phyloP scores from a whole-genome alignment of 1,284 basidiomycete species.

The Xerocomus alliaceus region DNA sequence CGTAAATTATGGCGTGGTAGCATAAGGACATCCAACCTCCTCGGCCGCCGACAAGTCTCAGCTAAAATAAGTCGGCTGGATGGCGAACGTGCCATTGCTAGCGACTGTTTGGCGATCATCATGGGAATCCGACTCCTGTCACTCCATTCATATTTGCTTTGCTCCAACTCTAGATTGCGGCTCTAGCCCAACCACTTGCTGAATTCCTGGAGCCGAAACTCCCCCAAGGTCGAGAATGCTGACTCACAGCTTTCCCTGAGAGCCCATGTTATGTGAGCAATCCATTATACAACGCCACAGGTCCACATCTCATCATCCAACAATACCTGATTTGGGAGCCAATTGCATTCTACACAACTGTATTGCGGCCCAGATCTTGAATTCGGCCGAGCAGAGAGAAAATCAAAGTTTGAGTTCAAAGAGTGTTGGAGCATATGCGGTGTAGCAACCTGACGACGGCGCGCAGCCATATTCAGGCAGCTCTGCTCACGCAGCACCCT shows the following conservation, averaged over 20 bases:
- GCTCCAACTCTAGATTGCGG: not conserved
- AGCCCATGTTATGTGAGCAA: slow-evolving; percentile 3
- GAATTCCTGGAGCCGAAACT: slow-evolving; percentile 5
- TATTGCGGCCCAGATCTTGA: too few relatives aligned
- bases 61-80: not conserved
- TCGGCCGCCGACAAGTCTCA: not conserved
- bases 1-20: too few relatives aligned
- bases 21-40: too few relatives aligned
- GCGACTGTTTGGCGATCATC: not conserved
- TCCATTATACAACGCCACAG: slow-evolving; percentile 36
- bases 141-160: not conserved
- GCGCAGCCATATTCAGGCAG: slow-evolving; percentile 25
- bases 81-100: slow-evolving; percentile 1
- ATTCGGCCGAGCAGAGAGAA: too few relatives aligned
- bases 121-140: slow-evolving; percentile 6
- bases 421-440: not conserved
- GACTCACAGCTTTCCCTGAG: slow-evolving; percentile 18
- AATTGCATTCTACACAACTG: not conserved
- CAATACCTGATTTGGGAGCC: not conserved
- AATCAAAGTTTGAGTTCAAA: too few relatives aligned
- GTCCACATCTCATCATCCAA: slow-evolving; percentile 4
- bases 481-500: slow-evolving; percentile 17
- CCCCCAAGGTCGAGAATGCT: slow-evolving; percentile 1
- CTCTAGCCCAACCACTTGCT: not conserved
- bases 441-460: slow-evolving; percentile 8